Evolutionary conservation across 1,139 yeast genomes (phyloP).

Genomic region (Candida glucosophila): DNA sequence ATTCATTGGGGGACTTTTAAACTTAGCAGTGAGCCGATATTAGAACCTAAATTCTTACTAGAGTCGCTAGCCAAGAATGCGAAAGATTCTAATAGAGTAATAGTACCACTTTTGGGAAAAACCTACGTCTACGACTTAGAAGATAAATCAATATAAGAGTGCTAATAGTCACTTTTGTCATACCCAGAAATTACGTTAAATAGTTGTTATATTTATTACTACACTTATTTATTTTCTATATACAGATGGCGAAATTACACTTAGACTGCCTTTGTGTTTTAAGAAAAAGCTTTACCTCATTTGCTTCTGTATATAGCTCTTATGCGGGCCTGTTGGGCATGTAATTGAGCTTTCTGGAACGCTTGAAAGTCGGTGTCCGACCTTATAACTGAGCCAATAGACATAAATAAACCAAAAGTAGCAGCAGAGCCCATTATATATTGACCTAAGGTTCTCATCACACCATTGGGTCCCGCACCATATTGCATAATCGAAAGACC

Average conservation of each 20-base stretch:
- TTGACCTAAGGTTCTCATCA: slow-evolving; percentile 92
- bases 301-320: slow-evolving; percentile 27
- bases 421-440: slow-evolving; percentile 96
- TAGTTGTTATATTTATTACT: too few relatives aligned
- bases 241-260: too few relatives aligned
- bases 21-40: slow-evolving; percentile 75
- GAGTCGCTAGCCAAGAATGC: slow-evolving; percentile 13
- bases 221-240: too few relatives aligned
- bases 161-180: too few relatives aligned
- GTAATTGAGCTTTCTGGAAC: slow-evolving; percentile 29
- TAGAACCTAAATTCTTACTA: slow-evolving; percentile 60
- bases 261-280: too few relatives aligned
- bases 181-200: too few relatives aligned
- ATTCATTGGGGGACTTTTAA: slow-evolving; percentile 97
- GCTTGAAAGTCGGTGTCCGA: slow-evolving; percentile 50
- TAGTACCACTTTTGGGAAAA: slow-evolving; percentile 35
- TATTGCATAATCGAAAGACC: slow-evolving; percentile 84
- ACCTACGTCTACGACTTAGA: slow-evolving; percentile 33
- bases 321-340: slow-evolving; percentile 27
- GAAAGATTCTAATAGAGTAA: slow-evolving; percentile 14
- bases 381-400: slow-evolving; percentile 88
- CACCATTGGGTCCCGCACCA: slow-evolving; percentile 99
- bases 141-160: too few relatives aligned
- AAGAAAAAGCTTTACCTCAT: too few relatives aligned
- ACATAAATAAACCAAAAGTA: slow-evolving; percentile 93